Base-by-base conservation (phyloP, 345 rosid genomes). In the Bruguiera gymnorhiza region DNA sequence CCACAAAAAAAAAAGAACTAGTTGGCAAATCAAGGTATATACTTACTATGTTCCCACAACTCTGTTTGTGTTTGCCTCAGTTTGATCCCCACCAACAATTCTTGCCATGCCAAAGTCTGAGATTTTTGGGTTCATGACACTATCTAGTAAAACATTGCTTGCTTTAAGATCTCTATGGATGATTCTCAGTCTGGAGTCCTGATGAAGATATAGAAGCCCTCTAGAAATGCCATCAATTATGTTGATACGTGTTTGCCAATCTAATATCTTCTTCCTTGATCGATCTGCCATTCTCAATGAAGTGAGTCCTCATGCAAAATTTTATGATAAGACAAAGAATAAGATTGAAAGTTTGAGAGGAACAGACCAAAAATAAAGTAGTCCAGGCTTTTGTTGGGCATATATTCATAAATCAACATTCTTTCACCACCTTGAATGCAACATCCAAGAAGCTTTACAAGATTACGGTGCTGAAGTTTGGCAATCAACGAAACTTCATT, bases 141-240 rank as follows among this genome's bases (percentile, higher is more conserved):
- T 50, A 16, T 73, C 76, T n/a, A 73, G 55, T 20, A 73, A 60
- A 15, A 73, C 50, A 26, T 66, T 73, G 61, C 76, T 59, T 51
- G 66, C 54, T 36, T 73, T 73, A 9, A 73, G 70, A 50, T 85
- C 87, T 52, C 87, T 76, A 43, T 80, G 91, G 15, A 85, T 76
- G 4, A 85, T 80, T 48, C 82, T 77, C 26, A 83, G 32, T 23
- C 83, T 83, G 0, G 89, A 83, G 46, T 85, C 83, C 21, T 83
- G 84, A 63, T 83, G 89, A 16, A 83, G 85, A 73, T 87, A 85
- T 26, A 82, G 54, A 64, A 80, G 84, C 53, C 89, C 86, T 64
- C 73, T 67, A 11, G 85, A 79, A n/a, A 85, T 82, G 26, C 87
- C 87, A 31, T 63, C 72, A 10, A 85, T 23, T 48, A 85, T 82